Conservation (phyloP, 257 asterid species). For the Solanum etuberosum region DNA sequence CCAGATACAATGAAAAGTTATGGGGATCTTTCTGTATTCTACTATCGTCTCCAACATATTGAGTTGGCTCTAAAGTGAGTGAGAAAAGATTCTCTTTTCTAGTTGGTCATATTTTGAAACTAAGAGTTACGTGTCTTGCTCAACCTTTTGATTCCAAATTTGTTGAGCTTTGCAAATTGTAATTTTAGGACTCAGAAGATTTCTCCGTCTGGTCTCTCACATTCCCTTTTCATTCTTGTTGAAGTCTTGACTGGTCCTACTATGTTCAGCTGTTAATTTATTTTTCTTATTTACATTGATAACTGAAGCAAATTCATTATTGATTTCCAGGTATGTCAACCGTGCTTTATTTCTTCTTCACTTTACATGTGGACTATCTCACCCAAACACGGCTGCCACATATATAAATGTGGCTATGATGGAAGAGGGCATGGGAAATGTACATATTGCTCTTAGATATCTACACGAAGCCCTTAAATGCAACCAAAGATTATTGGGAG, state of each 20-base stretch:
- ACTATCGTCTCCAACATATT: conserved; percentile 96
- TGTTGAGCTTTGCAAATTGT: neutral
- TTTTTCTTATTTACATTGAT: neutral
- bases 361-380: conserved; percentile 97
- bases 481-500: conserved; percentile 81
- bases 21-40: conserved; percentile 96
- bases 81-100: conserved; percentile 10
- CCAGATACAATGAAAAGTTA: conserved; percentile 99
- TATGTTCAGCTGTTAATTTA: neutral
- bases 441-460: conserved; percentile 93
- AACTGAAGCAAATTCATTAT: neutral
- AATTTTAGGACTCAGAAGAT: neutral
- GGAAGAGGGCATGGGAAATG: conserved; percentile 99
- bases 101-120: neutral
- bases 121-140: neutral
- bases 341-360: conserved; percentile 95
- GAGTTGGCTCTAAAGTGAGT: conserved; percentile 95
- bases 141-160: neutral
- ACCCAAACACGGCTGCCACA: conserved; percentile 99
- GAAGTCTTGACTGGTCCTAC: neutral
- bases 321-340: conserved; percentile 74
- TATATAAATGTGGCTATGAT: conserved; percentile 98
- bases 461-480: conserved; percentile 98
- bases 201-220: neutral
- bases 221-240: neutral